Conservation (phyloP, 1,139 yeast genomes). For the Schwanniomyces etchellsii region DNA sequence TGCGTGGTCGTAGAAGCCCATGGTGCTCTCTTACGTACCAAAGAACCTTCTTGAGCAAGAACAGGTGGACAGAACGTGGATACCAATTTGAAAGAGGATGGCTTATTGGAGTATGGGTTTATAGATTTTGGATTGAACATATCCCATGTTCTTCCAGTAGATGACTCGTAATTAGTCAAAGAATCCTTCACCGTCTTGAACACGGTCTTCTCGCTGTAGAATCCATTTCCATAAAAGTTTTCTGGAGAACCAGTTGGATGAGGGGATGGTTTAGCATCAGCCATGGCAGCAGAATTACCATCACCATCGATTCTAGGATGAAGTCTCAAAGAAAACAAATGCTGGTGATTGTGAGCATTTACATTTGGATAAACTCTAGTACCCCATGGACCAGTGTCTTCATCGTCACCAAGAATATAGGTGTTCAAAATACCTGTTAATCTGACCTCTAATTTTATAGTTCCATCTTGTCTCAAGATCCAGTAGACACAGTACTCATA, state of each 20-base stretch:
- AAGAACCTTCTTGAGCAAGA: constrained; percentile 67
- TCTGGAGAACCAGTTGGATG: constrained; percentile 59
- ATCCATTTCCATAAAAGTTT: constrained; percentile 70
- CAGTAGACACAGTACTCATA: constrained; percentile 82
- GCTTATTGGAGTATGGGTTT: constrained; percentile 68
- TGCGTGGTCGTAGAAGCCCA: constrained; percentile 68
- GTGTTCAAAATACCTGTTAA: constrained; percentile 80
- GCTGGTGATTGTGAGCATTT: constrained; percentile 84
- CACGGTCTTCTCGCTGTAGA: constrained; percentile 55
- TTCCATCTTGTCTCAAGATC: constrained; percentile 79
- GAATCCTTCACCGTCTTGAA: constrained; percentile 69
- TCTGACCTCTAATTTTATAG: constrained; percentile 71
- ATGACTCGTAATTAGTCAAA: constrained; percentile 54
- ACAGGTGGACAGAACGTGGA: constrained; percentile 73
- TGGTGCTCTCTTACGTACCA: constrained; percentile 76
- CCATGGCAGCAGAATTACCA: constrained; percentile 64
- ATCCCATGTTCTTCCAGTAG: constrained; percentile 73
- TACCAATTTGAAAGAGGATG: constrained; percentile 70
- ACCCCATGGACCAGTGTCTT: constrained; percentile 70
- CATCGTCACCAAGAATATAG: constrained; percentile 55
- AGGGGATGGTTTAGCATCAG: constrained; percentile 60
- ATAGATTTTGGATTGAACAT: constrained; percentile 63
- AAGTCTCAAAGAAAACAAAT: constrained; percentile 70
- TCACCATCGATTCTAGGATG: constrained; percentile 82
- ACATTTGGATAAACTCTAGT: constrained; percentile 75